Conservation (phyloP, 257 asterid species). For the Orobanche coerulescens region DNA sequence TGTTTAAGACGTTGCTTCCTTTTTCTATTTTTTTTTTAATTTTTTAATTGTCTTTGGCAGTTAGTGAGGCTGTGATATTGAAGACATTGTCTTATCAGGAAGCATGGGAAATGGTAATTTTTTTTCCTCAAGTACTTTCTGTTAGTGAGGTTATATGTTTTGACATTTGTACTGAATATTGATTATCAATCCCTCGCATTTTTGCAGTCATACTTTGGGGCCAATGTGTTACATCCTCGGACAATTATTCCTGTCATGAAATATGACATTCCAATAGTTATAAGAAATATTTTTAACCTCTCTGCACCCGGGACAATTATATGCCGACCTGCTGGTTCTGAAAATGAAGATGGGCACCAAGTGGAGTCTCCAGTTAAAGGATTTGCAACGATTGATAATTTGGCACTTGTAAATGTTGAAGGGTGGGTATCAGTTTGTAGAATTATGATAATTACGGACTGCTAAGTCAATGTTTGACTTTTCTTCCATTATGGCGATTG, state of each 20-base stretch:
- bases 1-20: not conserved
- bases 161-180: conserved; percentile 22
- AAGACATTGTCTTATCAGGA: conserved; percentile 87
- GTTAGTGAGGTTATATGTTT: conserved; percentile 15
- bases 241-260: conserved; percentile 98
- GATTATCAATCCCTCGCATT: conserved; percentile 17
- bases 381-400: conserved; percentile 93
- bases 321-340: conserved; percentile 47
- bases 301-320: conserved; percentile 89
- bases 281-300: conserved; percentile 91
- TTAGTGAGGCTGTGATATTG: conserved; percentile 96
- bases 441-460: not conserved
- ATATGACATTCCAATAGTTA: conserved; percentile 91
- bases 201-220: conserved; percentile 94
- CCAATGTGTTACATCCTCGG: conserved; percentile 96
- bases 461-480: not conserved
- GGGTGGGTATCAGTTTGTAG: conserved; percentile 50
- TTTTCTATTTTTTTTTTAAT: not conserved
- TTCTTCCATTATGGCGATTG: not conserved
- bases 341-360: conserved; percentile 38
- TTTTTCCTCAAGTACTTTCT: conserved; percentile 18
- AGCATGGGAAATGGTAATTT: conserved; percentile 97
- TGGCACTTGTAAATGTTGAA: conserved; percentile 97
- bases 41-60: conserved; percentile 33
- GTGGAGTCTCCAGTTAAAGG: conserved; percentile 83